These are phyloP conservation scores for Alternaria tenuissima DNA, from an alignment of 2,329 filamentous ascomycete genomes.

Conservation along the genomic window DNA sequence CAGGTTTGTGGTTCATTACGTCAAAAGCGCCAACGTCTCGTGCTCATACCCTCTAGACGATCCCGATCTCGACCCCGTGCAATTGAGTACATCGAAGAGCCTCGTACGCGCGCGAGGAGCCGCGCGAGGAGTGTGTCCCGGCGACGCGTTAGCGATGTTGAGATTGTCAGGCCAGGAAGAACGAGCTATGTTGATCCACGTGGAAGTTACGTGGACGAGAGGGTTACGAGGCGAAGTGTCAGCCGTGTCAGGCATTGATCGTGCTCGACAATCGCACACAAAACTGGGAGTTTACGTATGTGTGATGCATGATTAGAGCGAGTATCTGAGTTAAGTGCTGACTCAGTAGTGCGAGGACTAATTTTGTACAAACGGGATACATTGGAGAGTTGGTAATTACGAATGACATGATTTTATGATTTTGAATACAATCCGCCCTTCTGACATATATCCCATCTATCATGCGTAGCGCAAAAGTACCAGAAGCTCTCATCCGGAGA, in stretches of 20 bases:
- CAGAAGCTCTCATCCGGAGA: background rate
- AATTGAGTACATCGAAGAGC: constrained; percentile 43
- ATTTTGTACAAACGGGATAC: background rate
- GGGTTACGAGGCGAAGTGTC: constrained; percentile 39
- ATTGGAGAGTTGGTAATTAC: background rate
- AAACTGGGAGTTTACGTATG: background rate
- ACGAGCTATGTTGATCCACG: constrained; percentile 35
- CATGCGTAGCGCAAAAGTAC: background rate
- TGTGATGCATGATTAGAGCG: background rate
- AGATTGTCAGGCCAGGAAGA: constrained; percentile 32
- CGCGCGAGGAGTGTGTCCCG: constrained; percentile 38
- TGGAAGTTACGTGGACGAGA: constrained; percentile 40
- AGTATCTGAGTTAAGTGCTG: background rate
- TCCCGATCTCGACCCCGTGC: constrained; percentile 30
- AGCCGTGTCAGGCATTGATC: constrained; percentile 32
- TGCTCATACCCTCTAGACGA: constrained; percentile 15
- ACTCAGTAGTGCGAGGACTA: background rate
- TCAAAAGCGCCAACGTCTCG: background rate
- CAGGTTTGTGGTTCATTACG: constrained; percentile 12
- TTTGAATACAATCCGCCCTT: background rate
- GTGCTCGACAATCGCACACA: background rate
- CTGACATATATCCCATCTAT: background rate
- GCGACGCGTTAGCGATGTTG: constrained; percentile 37
- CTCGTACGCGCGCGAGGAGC: constrained; percentile 30
- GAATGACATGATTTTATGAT: background rate